Conservation (phyloP, 768 basidiomycete species). For the Saitozyma podzolica region DNA sequence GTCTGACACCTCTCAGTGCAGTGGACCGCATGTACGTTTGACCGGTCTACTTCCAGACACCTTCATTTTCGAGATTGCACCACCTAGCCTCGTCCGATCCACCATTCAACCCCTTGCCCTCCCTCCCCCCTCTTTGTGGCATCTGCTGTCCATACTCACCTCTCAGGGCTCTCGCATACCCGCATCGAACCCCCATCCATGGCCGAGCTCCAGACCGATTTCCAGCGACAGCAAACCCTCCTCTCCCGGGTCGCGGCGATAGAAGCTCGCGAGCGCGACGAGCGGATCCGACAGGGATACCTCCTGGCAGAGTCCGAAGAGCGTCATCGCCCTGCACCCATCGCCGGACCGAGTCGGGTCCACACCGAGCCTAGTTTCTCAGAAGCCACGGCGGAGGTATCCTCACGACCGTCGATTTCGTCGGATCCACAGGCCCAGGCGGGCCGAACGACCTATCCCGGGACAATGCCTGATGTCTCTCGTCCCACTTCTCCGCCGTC, state of each 20-base stretch:
- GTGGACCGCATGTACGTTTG: conserved; percentile 40
- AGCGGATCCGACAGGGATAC: conserved; percentile 46
- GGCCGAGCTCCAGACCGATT: conserved; percentile 30
- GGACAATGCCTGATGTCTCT: too few relatives aligned
- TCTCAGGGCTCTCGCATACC: conserved; percentile 44
- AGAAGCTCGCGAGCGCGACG: conserved; percentile 38
- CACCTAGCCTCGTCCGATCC: too few relatives aligned
- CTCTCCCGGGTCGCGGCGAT: conserved; percentile 35
- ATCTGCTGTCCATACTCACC: too few relatives aligned
- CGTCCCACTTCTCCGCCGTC: too few relatives aligned
- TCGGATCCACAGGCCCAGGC: too few relatives aligned
- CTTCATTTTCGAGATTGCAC: too few relatives aligned
- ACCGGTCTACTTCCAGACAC: too few relatives aligned
- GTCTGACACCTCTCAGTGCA: conserved; percentile 29
- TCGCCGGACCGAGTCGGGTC: conserved; percentile 1
- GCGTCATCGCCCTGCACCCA: too few relatives aligned
- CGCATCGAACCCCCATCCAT: conserved; percentile 34
- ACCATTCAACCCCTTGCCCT: too few relatives aligned
- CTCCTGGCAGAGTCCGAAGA: conserved; percentile 3
- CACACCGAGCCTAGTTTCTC: conserved; percentile 5
- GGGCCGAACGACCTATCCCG: too few relatives aligned
- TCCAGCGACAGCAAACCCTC: conserved; percentile 21
- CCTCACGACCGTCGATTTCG: too few relatives aligned
- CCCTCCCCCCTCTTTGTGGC: too few relatives aligned
- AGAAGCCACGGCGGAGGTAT: not conserved